Evolutionary conservation across 305 asterid genomes (phyloP), one percentile per base, ranked within the genome.

Genomic region (Euphrasia arctica): DNA sequence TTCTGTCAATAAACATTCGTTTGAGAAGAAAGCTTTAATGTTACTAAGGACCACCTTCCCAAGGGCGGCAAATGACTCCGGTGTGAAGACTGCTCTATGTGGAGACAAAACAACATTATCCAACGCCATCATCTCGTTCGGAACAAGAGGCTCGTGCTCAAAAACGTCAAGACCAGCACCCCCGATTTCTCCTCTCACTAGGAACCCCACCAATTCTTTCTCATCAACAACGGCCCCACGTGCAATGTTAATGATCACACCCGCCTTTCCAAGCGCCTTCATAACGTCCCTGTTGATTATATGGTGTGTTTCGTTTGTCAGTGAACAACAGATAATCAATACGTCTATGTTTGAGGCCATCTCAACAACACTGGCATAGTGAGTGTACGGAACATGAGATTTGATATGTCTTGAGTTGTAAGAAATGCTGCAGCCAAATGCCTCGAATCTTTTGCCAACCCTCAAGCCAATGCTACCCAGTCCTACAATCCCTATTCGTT

Each of bases 141-240:
- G 96, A 25, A 88, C 91, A 31, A 29, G 28, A 64, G 94, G 89
- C 28, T 88, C 94, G 47, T 80, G 47, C 79, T 80, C 91, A 43
- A 74, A 88, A 55, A 88, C 96, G 65, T 88, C 96, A 13, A 85
- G 82, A 48, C 94, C 91, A 36, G 86, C 91, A 56, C 96, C 89
- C 2, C 83, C 84, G 31, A 82, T 75, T 43, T 86, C 91, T 39
- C 86, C 90, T 58, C 78, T 65, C 60, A 70, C 72, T 79, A 88
- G 64, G 50, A 61, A 75, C 68, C 60, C 27, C 0, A 86, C 96
- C 83, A 88, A 22, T 61, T 77, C 88, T 60, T 79, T 65, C 80
- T 88, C 94, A 54, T 88, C 86, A 0, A 88, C 43, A 0, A 76
- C 66, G 3, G 71, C 66, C 34, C 96, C 94, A 0, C 88, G 88